Base-by-base conservation (phyloP, 2,329 filamentous ascomycete species). In the Fusarium incarnatum region DNA sequence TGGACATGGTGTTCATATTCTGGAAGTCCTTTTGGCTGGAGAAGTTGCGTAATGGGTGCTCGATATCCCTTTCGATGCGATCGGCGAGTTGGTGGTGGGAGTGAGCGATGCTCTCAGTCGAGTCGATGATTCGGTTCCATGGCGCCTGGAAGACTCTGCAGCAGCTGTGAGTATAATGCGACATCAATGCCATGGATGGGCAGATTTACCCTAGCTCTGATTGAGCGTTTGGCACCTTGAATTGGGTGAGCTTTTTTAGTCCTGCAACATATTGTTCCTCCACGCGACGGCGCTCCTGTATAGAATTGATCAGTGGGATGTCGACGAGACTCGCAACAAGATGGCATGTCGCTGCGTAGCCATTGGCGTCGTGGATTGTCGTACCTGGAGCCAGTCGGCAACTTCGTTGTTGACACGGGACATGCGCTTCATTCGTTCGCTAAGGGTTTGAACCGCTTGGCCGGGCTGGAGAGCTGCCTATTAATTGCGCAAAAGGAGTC, bases 341-440 rank as follows among this genome's bases (percentile, higher is more conserved):
- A 47, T 45, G 22, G 30, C 20, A 46, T 34, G 53, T 45, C 20
- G 46, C 41, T 60, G 30, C 34, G 23, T 45, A 57, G 57, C 40
- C 48, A 59, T 67, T 72, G 70, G 28, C 32, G 42, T 41, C 44
- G 56, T 42, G 44, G 44, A 32, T 46, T 49, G 52, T 67, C 82
- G 81, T 89, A 97, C 94, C 91, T 95, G 92, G 68, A 99, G 87
- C 94, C 95, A 99, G 83, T 98, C 95, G 80, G 95, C 95, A 77
- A 99, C 93, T 79, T 98, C 94, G 74, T 85, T 82, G 81, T 99
- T 98, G 82, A 97, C 84, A 80, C 91, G 94, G 76, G 88, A 88
- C 78, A 98, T 95, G 81, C 94, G 89, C 81, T 92, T 92, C 74
- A 98, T 88, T 77, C 96, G 93, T 75, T 98, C 94, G 80, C 91